Conservation (phyloP, 805 yeast genomes). For the Candida odintsovae region DNA sequence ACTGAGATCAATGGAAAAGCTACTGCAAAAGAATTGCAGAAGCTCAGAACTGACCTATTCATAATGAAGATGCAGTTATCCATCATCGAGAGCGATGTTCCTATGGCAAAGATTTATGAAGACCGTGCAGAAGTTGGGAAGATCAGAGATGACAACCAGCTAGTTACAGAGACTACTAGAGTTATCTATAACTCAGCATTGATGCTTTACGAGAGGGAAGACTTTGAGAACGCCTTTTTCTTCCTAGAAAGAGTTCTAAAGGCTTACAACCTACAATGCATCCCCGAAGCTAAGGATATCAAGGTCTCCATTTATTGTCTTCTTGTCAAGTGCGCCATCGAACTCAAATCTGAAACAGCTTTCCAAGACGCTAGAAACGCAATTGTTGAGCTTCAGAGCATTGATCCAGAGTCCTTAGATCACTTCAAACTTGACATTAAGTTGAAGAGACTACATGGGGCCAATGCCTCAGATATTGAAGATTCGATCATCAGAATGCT, state of each 20-base stretch:
- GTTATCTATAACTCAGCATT: conserved; percentile 29
- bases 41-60: conserved; percentile 24
- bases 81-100: conserved; percentile 26
- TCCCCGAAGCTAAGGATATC: conserved; percentile 13
- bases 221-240: conserved; percentile 7
- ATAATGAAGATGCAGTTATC: conserved; percentile 28
- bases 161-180: conserved; percentile 26
- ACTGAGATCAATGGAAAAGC: conserved; percentile 6
- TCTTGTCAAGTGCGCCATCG: conserved; percentile 24
- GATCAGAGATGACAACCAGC: conserved; percentile 12
- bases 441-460: conserved; percentile 13
- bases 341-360: conserved; percentile 12
- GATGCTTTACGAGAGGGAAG: conserved; percentile 11
- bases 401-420: conserved; percentile 25
- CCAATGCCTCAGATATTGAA: conserved; percentile 15
- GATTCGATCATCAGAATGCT: conserved; percentile 32
- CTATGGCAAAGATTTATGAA: conserved; percentile 31
- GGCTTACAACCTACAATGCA: conserved; percentile 3
- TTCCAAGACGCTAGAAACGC: conserved; percentile 17
- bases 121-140: conserved; percentile 22
- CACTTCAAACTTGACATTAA: conserved; percentile 26
- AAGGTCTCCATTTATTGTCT: conserved; percentile 22
- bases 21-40: conserved; percentile 11
- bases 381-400: conserved; percentile 21
- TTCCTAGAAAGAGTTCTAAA: conserved; percentile 15